A percentile compares a stretch with the other conserved stretches of the same genome.
Evolutionary conservation across 2,329 filamentous ascomycete genomes (phyloP).

Genomic region (Fusarium sp.): DNA sequence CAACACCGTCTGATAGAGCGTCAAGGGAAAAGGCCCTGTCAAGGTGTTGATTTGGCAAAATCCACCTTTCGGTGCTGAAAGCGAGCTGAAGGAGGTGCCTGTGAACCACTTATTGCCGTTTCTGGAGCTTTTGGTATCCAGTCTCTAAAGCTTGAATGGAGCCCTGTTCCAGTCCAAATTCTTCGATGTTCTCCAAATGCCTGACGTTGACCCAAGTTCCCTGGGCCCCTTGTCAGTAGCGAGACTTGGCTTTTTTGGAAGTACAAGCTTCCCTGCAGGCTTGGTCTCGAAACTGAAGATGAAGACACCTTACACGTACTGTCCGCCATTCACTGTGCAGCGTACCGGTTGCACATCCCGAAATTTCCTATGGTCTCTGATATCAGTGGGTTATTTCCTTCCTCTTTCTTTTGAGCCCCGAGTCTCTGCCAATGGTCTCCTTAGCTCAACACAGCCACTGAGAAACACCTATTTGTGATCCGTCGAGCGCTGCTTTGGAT

Average conservation of each 20-base stretch:
- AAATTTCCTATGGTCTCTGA: background rate
- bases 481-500: background rate
- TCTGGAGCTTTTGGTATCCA: slow-evolving; percentile 16
- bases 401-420: background rate
- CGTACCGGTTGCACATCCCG: background rate
- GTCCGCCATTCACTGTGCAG: background rate
- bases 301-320: slow-evolving; percentile 16
- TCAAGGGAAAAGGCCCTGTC: slow-evolving; percentile 2
- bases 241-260: slow-evolving; percentile 28
- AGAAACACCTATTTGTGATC: background rate
- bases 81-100: slow-evolving; percentile 7
- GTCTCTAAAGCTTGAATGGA: slow-evolving; percentile 30
- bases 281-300: slow-evolving; percentile 16
- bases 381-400: slow-evolving; percentile 1
- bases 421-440: background rate
- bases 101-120: slow-evolving; percentile 14
- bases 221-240: slow-evolving; percentile 19
- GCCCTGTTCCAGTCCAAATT: slow-evolving; percentile 20
- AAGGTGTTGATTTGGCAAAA: background rate
- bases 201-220: slow-evolving; percentile 25
- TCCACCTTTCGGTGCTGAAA: slow-evolving; percentile 10
- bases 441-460: slow-evolving; percentile 22
- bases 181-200: slow-evolving; percentile 24
- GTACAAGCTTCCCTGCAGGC: slow-evolving; percentile 17
- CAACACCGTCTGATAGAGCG: slow-evolving; percentile 27